Evolutionary conservation across 805 yeast species (phyloP), one percentile per base, ranked within the genome.

Genomic region (Ogataea ganodermae): DNA sequence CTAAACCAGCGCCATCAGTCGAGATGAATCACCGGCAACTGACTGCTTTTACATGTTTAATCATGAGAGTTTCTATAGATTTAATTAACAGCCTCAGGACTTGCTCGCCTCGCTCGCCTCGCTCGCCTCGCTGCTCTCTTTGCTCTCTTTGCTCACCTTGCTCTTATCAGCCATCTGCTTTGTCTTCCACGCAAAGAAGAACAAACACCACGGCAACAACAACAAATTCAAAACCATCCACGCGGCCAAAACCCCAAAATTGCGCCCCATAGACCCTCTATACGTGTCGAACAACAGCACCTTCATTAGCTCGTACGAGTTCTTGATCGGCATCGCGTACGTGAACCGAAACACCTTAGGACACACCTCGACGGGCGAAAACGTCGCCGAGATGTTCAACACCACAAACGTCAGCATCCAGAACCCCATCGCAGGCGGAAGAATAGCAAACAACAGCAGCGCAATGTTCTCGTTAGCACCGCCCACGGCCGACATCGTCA

Each of bases 401-500:
- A 87, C 75, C 50, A 86, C 90, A 79, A 87, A 86, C 49, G 78
- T 72, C 52, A 86, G 69, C 57, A 87, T 61, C 89, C 91, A 85
- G 57, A 84, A 78, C 0, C 91, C 90, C 41, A 84, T 54, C 44
- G 75, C 56, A 23, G 89, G 89, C 0, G 94, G 92, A 42, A 73
- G 72, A 13, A 70, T 46, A 5, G 81, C 65, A 40, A 83, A 68
- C 6, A 77, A 61, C 5, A 85, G 26, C 63, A 81, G 60, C 0
- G 82, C 81, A 56, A 77, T 67, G 51, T 83, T 79, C 65, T 87
- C 94, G 59, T 83, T 84, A 24, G 84, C 82, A 36, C 85, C 79
- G 49, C 95, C 95, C 28, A 86, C 84, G 0, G 91, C 88, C 52
- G 81, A 68, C 88, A 87, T 82, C 6, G 88, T 77, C 42, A 87